Evolutionary conservation across 352 stramenopile species (phyloP).

Genomic region (Phytophthora pluvialis): DNA sequence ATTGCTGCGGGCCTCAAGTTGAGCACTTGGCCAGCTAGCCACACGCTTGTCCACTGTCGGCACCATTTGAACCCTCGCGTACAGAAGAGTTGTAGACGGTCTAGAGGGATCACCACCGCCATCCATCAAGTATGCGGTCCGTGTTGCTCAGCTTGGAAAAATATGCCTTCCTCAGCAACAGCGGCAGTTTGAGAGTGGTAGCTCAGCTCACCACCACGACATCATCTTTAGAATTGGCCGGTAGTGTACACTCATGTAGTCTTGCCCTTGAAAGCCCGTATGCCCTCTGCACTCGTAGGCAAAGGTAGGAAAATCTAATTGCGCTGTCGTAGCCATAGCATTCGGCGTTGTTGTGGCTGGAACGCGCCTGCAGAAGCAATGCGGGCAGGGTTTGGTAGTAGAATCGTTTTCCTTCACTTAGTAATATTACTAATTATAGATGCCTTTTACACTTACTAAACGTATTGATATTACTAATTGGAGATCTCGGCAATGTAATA

Average conservation of each 20-base stretch:
- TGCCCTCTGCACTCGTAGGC: background rate
- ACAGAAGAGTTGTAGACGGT: slow-evolving; percentile 9
- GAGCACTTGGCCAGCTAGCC: background rate
- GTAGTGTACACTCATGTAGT: background rate
- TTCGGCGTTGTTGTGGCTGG: slow-evolving; percentile 10
- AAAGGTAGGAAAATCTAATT: slow-evolving; percentile 13
- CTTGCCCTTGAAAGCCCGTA: background rate
- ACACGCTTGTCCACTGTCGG: background rate
- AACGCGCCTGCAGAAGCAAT: background rate
- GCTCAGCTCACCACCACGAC: slow-evolving; percentile 9
- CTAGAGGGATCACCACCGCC: slow-evolving; percentile 9
- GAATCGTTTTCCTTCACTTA: too few species aligned
- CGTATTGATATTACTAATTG: too few species aligned
- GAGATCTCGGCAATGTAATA: too few species aligned
- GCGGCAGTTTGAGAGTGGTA: slow-evolving; percentile 14
- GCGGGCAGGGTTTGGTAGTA: too few species aligned
- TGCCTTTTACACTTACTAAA: too few species aligned
- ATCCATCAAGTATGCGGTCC: slow-evolving; percentile 20
- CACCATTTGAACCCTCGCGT: slow-evolving; percentile 16
- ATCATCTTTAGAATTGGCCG: slow-evolving; percentile 1
- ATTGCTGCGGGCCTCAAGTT: background rate
- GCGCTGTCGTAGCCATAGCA: slow-evolving; percentile 4
- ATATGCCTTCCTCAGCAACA: slow-evolving; percentile 19
- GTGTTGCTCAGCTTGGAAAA: slow-evolving; percentile 17
- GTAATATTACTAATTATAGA: too few species aligned